Conservation (phyloP, 202 grass and related monocot species). For the Panicum hallii region DNA sequence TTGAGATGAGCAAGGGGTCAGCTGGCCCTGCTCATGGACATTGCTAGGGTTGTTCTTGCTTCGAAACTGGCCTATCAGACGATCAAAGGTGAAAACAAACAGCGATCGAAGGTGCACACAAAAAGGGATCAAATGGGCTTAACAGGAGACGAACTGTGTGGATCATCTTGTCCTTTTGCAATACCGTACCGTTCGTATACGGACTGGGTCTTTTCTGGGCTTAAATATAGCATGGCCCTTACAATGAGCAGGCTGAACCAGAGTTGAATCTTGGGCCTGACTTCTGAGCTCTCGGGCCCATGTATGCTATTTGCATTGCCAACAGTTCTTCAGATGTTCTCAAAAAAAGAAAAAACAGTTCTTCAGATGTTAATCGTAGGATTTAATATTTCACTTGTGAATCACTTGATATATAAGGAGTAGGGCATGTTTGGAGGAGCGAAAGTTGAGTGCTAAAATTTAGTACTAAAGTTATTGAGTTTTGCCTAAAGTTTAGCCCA, state of each 20-base stretch:
- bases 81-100: conserved; percentile 39
- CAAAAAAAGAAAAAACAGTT: too few relatives aligned
- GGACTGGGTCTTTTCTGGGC: not conserved
- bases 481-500: too few relatives aligned
- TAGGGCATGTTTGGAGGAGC: too few relatives aligned
- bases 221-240: not conserved
- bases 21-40: conserved; percentile 20
- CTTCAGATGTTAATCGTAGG: not conserved
- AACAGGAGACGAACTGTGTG: too few relatives aligned
- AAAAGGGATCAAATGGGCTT: not conserved
- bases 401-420: not conserved
- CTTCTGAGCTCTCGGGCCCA: not conserved
- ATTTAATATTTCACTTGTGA: not conserved
- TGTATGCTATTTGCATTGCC: not conserved
- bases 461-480: too few relatives aligned
- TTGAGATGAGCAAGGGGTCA: conserved; percentile 37
- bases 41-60: conserved; percentile 1
- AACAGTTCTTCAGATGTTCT: not conserved
- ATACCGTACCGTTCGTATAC: not conserved
- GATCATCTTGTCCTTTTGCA: too few relatives aligned
- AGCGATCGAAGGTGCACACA: not conserved
- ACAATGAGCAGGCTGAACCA: not conserved
- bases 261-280: not conserved
- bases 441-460: too few relatives aligned
- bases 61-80: conserved; percentile 42